Conservation (phyloP, 371 early-diverging fungal genomes). For the Mucor mucedo region DNA sequence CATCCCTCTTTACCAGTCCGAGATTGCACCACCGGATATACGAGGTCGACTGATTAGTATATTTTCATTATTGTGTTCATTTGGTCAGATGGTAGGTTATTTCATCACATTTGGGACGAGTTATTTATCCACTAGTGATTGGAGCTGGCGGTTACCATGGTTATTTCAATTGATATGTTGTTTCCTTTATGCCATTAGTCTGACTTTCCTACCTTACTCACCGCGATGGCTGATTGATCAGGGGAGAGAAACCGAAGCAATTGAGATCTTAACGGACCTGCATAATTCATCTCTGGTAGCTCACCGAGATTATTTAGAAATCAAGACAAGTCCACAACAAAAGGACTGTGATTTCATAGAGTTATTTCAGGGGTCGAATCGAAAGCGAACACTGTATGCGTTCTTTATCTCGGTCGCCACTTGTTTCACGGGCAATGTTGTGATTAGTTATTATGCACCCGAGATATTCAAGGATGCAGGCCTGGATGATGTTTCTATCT, state of each 20-base stretch:
- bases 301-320: constrained; percentile 35
- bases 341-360: constrained; percentile 9
- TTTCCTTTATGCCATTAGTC: constrained; percentile 9
- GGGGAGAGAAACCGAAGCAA: constrained; percentile 45
- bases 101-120: constrained; percentile 46
- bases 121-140: constrained; percentile 25
- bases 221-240: constrained; percentile 62
- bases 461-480: constrained; percentile 48
- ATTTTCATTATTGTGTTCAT: constrained; percentile 36
- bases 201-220: constrained; percentile 49
- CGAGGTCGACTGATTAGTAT: constrained; percentile 51
- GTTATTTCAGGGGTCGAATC: constrained; percentile 40
- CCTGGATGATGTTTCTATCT: constrained; percentile 32
- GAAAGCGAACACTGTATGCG: constrained; percentile 35
- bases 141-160: constrained; percentile 52
- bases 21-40: constrained; percentile 74
- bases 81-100: constrained; percentile 51
- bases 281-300: constrained; percentile 38
- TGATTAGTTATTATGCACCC: constrained; percentile 57
- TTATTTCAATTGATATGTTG: constrained; percentile 33
- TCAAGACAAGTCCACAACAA: constrained; percentile 11
- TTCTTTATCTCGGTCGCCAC: constrained; percentile 62
- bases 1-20: constrained; percentile 48
- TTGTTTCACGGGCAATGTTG: constrained; percentile 67
- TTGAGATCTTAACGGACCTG: constrained; percentile 35